phyloP scores from a whole-genome alignment of 352 stramenopile genomes.

The Globisporangium heterothallicum region DNA sequence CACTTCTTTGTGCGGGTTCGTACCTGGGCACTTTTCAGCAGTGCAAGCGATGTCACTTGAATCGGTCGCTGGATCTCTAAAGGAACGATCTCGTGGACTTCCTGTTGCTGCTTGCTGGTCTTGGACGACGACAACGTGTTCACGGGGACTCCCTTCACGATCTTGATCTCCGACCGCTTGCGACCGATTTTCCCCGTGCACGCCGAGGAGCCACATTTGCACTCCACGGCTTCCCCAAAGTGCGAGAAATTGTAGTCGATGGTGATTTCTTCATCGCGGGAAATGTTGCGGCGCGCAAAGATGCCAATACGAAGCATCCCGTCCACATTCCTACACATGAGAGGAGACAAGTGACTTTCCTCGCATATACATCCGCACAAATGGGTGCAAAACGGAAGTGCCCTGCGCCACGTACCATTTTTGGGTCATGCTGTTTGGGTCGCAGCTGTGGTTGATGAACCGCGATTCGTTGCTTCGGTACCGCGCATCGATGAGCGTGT shows the following conservation, averaged over 20 bases:
- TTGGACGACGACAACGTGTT: neutral
- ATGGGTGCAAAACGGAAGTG: neutral
- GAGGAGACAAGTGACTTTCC: too few relatives aligned
- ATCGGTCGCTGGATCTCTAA: constrained; percentile 59
- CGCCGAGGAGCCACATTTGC: constrained; percentile 65
- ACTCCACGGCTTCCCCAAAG: constrained; percentile 71
- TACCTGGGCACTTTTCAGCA: constrained; percentile 66
- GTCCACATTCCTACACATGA: constrained; percentile 69
- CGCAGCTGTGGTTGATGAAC: constrained; percentile 96
- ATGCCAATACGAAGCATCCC: constrained; percentile 73
- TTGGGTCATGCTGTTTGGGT: constrained; percentile 92
- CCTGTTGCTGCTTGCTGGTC: constrained; percentile 14
- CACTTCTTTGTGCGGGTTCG: neutral
- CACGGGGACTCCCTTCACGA: constrained; percentile 10
- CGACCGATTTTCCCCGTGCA: constrained; percentile 73
- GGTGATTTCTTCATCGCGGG: constrained; percentile 62
- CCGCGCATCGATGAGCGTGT: constrained; percentile 81
- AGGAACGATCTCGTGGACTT: constrained; percentile 19
- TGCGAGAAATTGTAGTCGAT: constrained; percentile 87
- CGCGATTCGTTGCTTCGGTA: constrained; percentile 90
- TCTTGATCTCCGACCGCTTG: constrained; percentile 49
- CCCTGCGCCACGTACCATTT: constrained; percentile 91
- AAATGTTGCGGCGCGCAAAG: constrained; percentile 61
- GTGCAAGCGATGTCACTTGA: constrained; percentile 58
- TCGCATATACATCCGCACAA: neutral